Conservation (phyloP, 1,139 yeast genomes). For the Keqinozyma sinolaborantium region DNA sequence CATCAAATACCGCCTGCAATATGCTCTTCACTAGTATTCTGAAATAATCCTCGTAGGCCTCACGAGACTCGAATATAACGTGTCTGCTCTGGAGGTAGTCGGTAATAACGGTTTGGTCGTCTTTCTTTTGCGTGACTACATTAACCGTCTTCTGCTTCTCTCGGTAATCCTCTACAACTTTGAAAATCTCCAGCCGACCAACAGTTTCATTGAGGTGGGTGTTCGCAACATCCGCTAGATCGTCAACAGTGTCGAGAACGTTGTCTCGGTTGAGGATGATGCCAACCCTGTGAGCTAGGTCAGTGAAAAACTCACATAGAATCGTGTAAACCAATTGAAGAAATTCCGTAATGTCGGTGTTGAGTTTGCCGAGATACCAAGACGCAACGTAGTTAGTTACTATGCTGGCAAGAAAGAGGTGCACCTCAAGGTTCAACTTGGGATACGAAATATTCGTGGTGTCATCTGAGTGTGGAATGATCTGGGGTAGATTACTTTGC, state of each 20-base stretch:
- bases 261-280: constrained; percentile 11
- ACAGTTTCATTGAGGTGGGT: constrained; percentile 22
- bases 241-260: constrained; percentile 17
- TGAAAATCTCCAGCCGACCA: constrained; percentile 11
- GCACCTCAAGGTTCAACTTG: constrained; percentile 32
- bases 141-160: constrained; percentile 4
- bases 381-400: constrained; percentile 31
- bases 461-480: constrained; percentile 13
- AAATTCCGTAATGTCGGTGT: constrained; percentile 37
- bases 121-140: constrained; percentile 2
- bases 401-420: constrained; percentile 33
- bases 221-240: constrained; percentile 21
- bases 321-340: constrained; percentile 25
- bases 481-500: constrained; percentile 23
- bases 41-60: constrained; percentile 15
- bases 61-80: constrained; percentile 14
- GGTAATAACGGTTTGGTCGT: constrained; percentile 9
- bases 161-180: constrained; percentile 12
- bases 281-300: constrained; percentile 18
- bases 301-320: constrained; percentile 26
- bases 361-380: constrained; percentile 39
- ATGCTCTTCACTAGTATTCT: constrained; percentile 22
- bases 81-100: constrained; percentile 14
- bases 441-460: constrained; percentile 12
- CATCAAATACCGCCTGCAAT: constrained; percentile 16